A percentile compares a stretch with the other conserved stretches of the same genome.
Evolutionary conservation across 352 stramenopile genomes (phyloP).

Genomic region (Phytophthora niederhauseri): DNA sequence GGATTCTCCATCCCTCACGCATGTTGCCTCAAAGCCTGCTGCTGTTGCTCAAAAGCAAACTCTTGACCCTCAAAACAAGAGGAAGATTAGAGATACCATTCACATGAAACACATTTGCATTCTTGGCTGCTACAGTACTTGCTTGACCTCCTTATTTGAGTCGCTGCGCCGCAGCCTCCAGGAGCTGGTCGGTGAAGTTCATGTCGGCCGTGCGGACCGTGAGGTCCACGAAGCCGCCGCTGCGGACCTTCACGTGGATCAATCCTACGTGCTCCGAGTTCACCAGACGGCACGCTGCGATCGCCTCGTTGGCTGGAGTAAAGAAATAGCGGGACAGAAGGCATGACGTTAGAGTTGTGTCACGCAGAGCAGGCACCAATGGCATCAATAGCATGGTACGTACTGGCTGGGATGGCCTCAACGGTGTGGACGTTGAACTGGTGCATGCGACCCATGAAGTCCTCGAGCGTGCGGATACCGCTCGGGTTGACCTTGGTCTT

Average conservation of each 20-base stretch:
- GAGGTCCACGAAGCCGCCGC: slow-evolving; percentile 80
- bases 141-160: slow-evolving; percentile 55
- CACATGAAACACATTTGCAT: slow-evolving; percentile 34
- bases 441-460: slow-evolving; percentile 84
- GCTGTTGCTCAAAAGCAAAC: slow-evolving; percentile 4
- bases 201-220: slow-evolving; percentile 88
- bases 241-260: slow-evolving; percentile 89
- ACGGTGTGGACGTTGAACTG: slow-evolving; percentile 84
- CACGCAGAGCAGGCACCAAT: slow-evolving; percentile 12
- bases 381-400: slow-evolving; percentile 28
- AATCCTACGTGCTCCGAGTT: slow-evolving; percentile 87
- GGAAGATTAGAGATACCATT: slow-evolving; percentile 11
- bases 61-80: not conserved
- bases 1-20: slow-evolving; percentile 20
- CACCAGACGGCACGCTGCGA: slow-evolving; percentile 73
- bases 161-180: slow-evolving; percentile 62
- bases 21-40: slow-evolving; percentile 8
- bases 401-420: slow-evolving; percentile 87
- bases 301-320: slow-evolving; percentile 82
- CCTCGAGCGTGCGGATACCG: slow-evolving; percentile 80
- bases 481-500: slow-evolving; percentile 86
- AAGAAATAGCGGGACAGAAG: slow-evolving; percentile 8
- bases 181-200: slow-evolving; percentile 79
- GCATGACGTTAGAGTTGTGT: slow-evolving; percentile 18
- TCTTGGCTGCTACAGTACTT: slow-evolving; percentile 10